Conservation (phyloP, 176 grass and related monocot genomes). For the Cenchrus purpureus region DNA sequence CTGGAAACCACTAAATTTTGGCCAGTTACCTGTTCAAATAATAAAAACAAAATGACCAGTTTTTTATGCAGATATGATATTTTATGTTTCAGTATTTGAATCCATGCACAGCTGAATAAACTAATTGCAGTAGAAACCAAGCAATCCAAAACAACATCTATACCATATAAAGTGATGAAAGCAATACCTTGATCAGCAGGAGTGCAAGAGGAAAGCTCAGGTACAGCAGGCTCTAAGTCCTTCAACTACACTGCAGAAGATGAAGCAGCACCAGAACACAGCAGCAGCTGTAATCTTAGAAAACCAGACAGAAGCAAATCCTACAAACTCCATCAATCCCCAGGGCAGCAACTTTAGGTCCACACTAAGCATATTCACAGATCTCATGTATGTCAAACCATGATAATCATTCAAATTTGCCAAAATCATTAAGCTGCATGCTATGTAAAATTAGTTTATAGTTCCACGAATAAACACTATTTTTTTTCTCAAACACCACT, state of each 20-base stretch:
- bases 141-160: not conserved
- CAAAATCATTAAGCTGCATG: conserved; percentile 17
- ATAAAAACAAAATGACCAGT: no score
- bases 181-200: not conserved
- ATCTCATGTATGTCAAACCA: not conserved
- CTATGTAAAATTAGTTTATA: conserved; percentile 27
- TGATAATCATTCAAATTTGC: not conserved
- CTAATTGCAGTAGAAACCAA: not conserved
- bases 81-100: no score
- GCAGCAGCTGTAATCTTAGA: not conserved
- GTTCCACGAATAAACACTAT: conserved; percentile 1
- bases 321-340: not conserved
- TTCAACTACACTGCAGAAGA: not conserved
- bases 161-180: not conserved
- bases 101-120: no score
- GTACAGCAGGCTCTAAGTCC: not conserved
- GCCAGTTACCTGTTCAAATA: no score
- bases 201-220: not conserved
- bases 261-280: not conserved
- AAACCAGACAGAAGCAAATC: conserved; percentile 9
- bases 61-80: no score
- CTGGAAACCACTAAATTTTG: no score
- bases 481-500: not conserved
- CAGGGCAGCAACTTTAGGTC: not conserved
- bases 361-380: not conserved